phyloP scores from a whole-genome alignment of 2,329 filamentous ascomycete species.

The Microcyclospora pomicola region DNA sequence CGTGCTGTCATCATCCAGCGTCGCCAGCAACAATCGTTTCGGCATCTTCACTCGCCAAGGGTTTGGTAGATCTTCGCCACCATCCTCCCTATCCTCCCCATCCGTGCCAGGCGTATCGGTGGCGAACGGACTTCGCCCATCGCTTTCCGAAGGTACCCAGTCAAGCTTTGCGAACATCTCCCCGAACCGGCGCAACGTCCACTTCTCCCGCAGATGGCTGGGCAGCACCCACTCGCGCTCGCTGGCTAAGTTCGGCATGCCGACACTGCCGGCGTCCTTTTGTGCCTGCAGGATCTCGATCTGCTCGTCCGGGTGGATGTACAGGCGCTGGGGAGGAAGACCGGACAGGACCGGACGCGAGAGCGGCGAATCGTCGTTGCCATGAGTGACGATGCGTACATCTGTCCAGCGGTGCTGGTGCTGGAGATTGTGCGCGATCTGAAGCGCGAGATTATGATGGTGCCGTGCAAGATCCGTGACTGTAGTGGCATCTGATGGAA shows the following conservation, averaged over 20 bases:
- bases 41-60: constrained; percentile 27
- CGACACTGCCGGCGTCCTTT: constrained; percentile 22
- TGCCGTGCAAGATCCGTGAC: constrained; percentile 16
- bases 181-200: constrained; percentile 53
- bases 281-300: constrained; percentile 52
- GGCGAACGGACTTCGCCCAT: constrained; percentile 10
- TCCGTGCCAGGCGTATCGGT: constrained; percentile 8
- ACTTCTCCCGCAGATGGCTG: constrained; percentile 57
- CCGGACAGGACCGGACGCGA: constrained; percentile 56
- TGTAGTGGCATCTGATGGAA: constrained; percentile 2
- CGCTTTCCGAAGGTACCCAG: constrained; percentile 27
- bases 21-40: constrained; percentile 62
- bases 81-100: constrained; percentile 12
- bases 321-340: constrained; percentile 57
- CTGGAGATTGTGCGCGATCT: constrained; percentile 56
- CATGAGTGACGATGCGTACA: constrained; percentile 31
- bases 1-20: constrained; percentile 66
- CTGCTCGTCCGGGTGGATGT: constrained; percentile 73
- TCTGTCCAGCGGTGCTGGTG: constrained; percentile 64
- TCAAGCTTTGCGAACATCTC: constrained; percentile 50
- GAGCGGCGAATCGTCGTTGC: constrained; percentile 23
- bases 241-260: constrained; percentile 15
- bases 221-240: constrained; percentile 67
- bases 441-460: constrained; percentile 40
- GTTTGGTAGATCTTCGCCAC: constrained; percentile 16